phyloP scores from a whole-genome alignment of 1,139 yeast genomes.

The Geotrichum klebahnii region DNA sequence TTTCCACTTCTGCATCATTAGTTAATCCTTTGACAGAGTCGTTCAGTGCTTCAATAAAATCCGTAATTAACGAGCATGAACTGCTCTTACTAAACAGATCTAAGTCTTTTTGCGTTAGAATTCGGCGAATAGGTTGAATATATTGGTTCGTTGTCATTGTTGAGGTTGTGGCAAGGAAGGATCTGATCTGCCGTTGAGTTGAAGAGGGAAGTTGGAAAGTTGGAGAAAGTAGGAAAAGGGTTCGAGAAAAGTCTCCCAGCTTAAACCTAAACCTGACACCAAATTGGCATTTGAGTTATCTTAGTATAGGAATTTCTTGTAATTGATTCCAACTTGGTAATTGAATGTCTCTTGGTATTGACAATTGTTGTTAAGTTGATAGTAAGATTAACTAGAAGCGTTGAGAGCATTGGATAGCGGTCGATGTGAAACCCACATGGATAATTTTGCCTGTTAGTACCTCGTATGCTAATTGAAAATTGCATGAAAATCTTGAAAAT shows the following conservation, averaged over 20 bases:
- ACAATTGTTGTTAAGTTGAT: too few relatives aligned
- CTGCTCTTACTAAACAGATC: slow-evolving; percentile 55
- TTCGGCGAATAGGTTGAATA: slow-evolving; percentile 40
- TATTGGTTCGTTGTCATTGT: neutral
- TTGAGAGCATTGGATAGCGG: too few relatives aligned
- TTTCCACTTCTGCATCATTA: slow-evolving; percentile 31
- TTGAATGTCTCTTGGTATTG: too few relatives aligned
- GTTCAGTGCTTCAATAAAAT: slow-evolving; percentile 58
- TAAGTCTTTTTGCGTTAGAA: slow-evolving; percentile 60
- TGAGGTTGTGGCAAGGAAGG: neutral
- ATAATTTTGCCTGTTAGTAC: too few relatives aligned
- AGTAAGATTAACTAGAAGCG: too few relatives aligned
- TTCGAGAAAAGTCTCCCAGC: neutral
- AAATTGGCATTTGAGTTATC: too few relatives aligned
- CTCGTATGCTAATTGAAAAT: too few relatives aligned
- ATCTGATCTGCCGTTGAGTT: neutral
- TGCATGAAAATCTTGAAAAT: too few relatives aligned
- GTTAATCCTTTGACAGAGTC: slow-evolving; percentile 59
- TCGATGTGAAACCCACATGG: too few relatives aligned
- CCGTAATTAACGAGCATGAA: slow-evolving; percentile 50
- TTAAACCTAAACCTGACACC: too few relatives aligned
- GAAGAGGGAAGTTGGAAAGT: neutral
- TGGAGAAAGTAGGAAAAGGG: neutral
- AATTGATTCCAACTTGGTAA: too few relatives aligned
- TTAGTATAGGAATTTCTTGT: too few relatives aligned